Base-by-base conservation (phyloP, 108 stramenopile genomes). In the Pseudonitzschia multistriata region DNA sequence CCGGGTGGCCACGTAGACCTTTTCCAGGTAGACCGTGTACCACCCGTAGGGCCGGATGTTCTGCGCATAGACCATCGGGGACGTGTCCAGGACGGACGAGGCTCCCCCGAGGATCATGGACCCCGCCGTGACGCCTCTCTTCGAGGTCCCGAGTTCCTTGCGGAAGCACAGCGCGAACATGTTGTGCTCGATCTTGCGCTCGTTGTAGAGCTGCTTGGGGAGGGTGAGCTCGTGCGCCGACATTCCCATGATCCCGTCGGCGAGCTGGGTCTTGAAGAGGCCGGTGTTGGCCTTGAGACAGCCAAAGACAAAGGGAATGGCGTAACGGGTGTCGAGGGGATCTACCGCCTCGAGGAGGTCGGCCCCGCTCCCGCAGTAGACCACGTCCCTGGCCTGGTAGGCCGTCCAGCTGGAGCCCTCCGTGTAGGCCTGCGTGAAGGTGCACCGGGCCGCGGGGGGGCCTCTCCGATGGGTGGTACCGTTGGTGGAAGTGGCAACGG, bases 181-280 rank as follows among this genome's bases (percentile, higher is more conserved):
- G 31, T 87, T 92, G 67, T 85, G 76, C 66, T 84, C 79, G 33
- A 96, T 78, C 49, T 73, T 80, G 24, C 87, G 79, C 30, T 78
- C 47, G 35, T 93, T 74, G 47, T 81, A 81, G 74, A 98, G 76
- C 71, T 92, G 89, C 65, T 87, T 93, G 63, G 92, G 83, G 13
- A 98, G 74, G 37, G 94, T 94, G 22, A 82, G 56, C 15, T 86
- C 88, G 42, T 86, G 76, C 3, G 85, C 86, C 45, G 89, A 88
- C 84, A 98, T 83, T 7, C 98, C 98, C 90, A 98, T 92, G 30
- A 98, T 97, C 6, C 98, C 98, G 67, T 93, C 83, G 22, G 96
- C 96, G 47, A 96, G 74, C 72, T 97, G 96, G 34, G 93, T 91
- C 21, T 87, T 55, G 53, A 78, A 78, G 48, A 78, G 60, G 11